These are phyloP conservation scores for Tetrahymena thermophila DNA, from an alignment of 73 alveolate genomes.

Conservation along the genomic window DNA sequence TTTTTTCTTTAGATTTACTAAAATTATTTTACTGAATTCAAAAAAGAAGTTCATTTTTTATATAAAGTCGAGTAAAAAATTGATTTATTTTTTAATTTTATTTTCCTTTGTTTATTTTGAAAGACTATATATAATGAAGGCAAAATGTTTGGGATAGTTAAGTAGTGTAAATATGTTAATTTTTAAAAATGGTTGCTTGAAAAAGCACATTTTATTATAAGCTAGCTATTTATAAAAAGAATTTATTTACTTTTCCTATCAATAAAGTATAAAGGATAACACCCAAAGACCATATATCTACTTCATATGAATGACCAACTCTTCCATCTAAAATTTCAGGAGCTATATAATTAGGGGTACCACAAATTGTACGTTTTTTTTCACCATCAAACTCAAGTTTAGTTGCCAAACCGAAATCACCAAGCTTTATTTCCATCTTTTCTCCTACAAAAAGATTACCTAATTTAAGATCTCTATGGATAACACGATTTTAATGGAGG, in stretches of 20 bases:
- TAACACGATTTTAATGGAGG: slow-evolving; percentile 86
- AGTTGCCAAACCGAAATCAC: slow-evolving; percentile 98
- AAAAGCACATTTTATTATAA: background rate
- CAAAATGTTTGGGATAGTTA: background rate
- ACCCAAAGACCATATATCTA: slow-evolving; percentile 97
- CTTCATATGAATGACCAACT: slow-evolving; percentile 96
- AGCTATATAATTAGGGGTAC: slow-evolving; percentile 97
- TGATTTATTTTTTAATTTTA: too few relatives aligned
- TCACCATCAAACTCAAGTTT: slow-evolving; percentile 96
- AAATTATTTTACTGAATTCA: background rate
- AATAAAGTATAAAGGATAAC: slow-evolving; percentile 90
- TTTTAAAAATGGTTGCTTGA: background rate
- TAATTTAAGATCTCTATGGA: slow-evolving; percentile 94
- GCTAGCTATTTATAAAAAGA: background rate
- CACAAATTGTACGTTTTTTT: slow-evolving; percentile 94
- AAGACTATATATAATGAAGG: background rate
- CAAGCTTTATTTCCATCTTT: slow-evolving; percentile 96
- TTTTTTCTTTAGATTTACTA: background rate
- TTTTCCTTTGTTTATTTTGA: background rate
- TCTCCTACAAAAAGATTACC: slow-evolving; percentile 92
- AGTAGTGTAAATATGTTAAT: background rate
- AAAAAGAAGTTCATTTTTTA: background rate
- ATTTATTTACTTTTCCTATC: slow-evolving; percentile 66
- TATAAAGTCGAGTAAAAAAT: background rate
- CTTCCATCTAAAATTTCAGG: slow-evolving; percentile 94